Evolutionary conservation across 495 filamentous ascomycete species (phyloP), one percentile per base, ranked within the genome.

Genomic region (Staphylotrichum tortipilum): DNA sequence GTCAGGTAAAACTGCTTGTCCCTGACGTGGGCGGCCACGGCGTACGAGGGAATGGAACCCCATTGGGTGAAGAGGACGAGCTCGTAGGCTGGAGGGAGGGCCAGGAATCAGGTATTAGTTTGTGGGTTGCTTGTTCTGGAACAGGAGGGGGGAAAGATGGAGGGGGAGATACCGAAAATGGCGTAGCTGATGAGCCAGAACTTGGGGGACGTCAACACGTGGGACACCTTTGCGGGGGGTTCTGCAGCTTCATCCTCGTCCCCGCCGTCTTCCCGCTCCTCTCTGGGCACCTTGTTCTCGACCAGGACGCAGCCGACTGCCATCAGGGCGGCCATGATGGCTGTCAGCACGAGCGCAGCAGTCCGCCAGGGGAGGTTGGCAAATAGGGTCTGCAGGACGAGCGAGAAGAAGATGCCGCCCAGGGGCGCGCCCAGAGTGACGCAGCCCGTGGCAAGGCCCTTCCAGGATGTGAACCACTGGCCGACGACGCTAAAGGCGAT

Each of bases 41-140:
- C 63, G 49, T 60, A 64, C 22, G 49, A 50, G 2, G 59, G 63
- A 36, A 64, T 54, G 15, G 61, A 60, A 18, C 61, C 63, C 59
- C 61, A 66, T 51, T 63, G 59, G 48, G 57, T 58, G 53, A 60
- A 60, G 24, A 66, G 53, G 1, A 61, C 53, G 4, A 64, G 49
- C 38, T 66, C 63, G 46, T 50, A 58, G 7, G 57, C 62, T 62
- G 14, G 22, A 15, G n/a, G n/a, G n/a, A n/a, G n/a, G 18, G 26
- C 30, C 31, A 35, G 43, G 39, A 26, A 36, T n/a, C 15, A 4
- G 12, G 8, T 21, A 19, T 26, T 10, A 9, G 29, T 29, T 21
- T 4, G 23, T 14, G 24, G 26, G n/a, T 12, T 29, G 40, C n/a
- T n/a, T n/a, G n/a, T n/a, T n/a, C n/a, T n/a, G n/a, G n/a, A n/a